These are phyloP conservation scores for Monilinia aucupariae DNA, from an alignment of 2,329 filamentous ascomycete genomes.

Conservation along the genomic window DNA sequence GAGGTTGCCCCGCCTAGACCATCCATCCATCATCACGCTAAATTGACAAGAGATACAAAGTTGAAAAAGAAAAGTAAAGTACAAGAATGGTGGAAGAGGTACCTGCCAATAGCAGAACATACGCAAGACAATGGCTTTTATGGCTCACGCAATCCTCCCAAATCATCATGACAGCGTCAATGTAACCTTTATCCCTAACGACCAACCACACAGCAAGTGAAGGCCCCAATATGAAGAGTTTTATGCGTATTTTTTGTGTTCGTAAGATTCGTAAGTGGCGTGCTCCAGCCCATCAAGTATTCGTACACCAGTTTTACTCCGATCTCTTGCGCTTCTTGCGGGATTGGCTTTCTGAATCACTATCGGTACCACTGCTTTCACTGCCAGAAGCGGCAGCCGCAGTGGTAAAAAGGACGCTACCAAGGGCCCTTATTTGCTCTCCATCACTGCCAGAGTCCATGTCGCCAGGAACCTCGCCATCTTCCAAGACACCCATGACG, in stretches of 20 bases:
- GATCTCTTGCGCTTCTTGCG: constrained; percentile 77
- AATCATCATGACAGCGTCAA: constrained; percentile 33
- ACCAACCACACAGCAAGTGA: constrained; percentile 27
- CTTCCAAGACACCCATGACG: constrained; percentile 81
- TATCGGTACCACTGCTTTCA: constrained; percentile 49
- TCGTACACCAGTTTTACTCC: constrained; percentile 40
- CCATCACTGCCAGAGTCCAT: constrained; percentile 40
- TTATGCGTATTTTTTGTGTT: constrained; percentile 25
- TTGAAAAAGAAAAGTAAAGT: constrained; percentile 32
- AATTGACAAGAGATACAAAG: constrained; percentile 30
- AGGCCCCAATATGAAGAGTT: constrained; percentile 29
- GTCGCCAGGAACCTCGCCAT: constrained; percentile 51
- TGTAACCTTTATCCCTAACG: constrained; percentile 28
- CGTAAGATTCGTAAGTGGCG: constrained; percentile 29
- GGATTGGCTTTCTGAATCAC: constrained; percentile 42
- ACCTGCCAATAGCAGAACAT: constrained; percentile 12
- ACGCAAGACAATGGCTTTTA: constrained; percentile 33
- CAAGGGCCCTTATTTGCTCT: constrained; percentile 63
- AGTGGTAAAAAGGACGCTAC: constrained; percentile 77
- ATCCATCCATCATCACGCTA: constrained; percentile 36
- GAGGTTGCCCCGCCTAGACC: constrained; percentile 19
- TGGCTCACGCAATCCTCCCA: constrained; percentile 24
- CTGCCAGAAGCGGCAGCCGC: constrained; percentile 67
- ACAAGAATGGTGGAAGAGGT: constrained; percentile 31
- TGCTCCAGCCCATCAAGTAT: constrained; percentile 26